These are phyloP conservation scores for Thuja plicata DNA, from an alignment of 83 land plant species.

Conservation along the genomic window DNA sequence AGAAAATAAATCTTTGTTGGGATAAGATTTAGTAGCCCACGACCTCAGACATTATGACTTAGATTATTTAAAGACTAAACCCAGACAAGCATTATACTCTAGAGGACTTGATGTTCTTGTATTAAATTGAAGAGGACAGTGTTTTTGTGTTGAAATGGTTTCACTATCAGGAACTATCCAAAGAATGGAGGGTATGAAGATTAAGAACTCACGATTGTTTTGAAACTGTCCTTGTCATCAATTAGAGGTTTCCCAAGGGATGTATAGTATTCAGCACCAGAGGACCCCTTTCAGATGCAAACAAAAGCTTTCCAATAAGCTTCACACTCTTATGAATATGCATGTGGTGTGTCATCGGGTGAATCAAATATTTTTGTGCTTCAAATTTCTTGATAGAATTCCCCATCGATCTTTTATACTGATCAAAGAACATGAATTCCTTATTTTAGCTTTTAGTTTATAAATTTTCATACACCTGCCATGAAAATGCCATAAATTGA, in stretches of 20 bases:
- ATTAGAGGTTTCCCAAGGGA: constrained; percentile 73
- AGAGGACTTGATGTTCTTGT: too few relatives aligned
- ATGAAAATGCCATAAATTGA: too few relatives aligned
- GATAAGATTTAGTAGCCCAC: too few relatives aligned
- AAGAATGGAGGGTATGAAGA: background rate
- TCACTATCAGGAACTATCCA: too few relatives aligned
- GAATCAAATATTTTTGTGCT: constrained; percentile 45
- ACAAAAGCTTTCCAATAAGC: constrained; percentile 69
- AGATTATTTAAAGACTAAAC: too few relatives aligned
- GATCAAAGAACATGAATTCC: too few relatives aligned
- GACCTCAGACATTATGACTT: too few relatives aligned
- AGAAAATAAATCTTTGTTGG: too few relatives aligned
- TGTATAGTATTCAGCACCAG: constrained; percentile 46
- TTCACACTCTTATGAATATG: constrained; percentile 68
- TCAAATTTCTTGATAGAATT: constrained; percentile 30
- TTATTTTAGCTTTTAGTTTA: too few relatives aligned
- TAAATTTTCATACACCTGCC: too few relatives aligned
- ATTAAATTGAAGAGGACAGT: background rate
- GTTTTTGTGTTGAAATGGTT: too few relatives aligned
- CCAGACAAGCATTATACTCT: too few relatives aligned
- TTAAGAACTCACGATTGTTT: constrained; percentile 48
- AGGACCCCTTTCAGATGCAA: constrained; percentile 59
- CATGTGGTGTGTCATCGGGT: constrained; percentile 58
- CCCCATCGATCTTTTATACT: constrained; percentile 17
- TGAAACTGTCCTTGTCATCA: constrained; percentile 82